Percentiles rank a stretch among this genome's conserved stretches.
Conservation (phyloP, 495 filamentous ascomycete genomes). For the Penicillium coprophilum region DNA sequence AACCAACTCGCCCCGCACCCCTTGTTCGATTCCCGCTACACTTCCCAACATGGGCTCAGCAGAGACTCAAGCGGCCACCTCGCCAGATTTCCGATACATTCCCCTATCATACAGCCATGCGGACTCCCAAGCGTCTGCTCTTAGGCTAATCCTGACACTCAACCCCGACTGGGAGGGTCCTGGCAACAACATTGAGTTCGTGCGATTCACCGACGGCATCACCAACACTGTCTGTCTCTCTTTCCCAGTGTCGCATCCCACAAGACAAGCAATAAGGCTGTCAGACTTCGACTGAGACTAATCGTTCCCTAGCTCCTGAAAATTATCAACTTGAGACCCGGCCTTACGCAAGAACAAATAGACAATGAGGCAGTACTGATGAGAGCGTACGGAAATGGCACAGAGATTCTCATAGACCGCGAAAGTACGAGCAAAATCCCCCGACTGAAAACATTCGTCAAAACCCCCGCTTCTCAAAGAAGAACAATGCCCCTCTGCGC, state of each 20-base stretch:
- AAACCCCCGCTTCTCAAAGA: slow-evolving; percentile 26
- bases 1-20: background rate
- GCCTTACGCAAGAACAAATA: slow-evolving; percentile 71
- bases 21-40: slow-evolving; percentile 4
- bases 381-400: slow-evolving; percentile 91
- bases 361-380: slow-evolving; percentile 88
- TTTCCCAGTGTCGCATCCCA: slow-evolving; percentile 7
- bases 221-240: slow-evolving; percentile 78
- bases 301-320: slow-evolving; percentile 64
- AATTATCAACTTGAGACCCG: slow-evolving; percentile 76
- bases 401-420: slow-evolving; percentile 93
- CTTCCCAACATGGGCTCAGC: slow-evolving; percentile 33
- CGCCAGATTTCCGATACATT: slow-evolving; percentile 53
- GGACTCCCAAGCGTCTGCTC: slow-evolving; percentile 72
- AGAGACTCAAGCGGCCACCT: slow-evolving; percentile 20
- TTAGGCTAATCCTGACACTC: slow-evolving; percentile 74
- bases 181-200: slow-evolving; percentile 78
- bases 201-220: slow-evolving; percentile 94
- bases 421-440: slow-evolving; percentile 64
- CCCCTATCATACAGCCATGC: slow-evolving; percentile 72
- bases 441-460: slow-evolving; percentile 9
- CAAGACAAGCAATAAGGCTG: background rate
- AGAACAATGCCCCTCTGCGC: slow-evolving; percentile 7
- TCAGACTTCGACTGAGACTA: slow-evolving; percentile 17
- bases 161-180: slow-evolving; percentile 78